These are phyloP conservation scores for Dactylellina sp. DNA, from an alignment of 2,329 filamentous ascomycete species.

Conservation along the genomic window DNA sequence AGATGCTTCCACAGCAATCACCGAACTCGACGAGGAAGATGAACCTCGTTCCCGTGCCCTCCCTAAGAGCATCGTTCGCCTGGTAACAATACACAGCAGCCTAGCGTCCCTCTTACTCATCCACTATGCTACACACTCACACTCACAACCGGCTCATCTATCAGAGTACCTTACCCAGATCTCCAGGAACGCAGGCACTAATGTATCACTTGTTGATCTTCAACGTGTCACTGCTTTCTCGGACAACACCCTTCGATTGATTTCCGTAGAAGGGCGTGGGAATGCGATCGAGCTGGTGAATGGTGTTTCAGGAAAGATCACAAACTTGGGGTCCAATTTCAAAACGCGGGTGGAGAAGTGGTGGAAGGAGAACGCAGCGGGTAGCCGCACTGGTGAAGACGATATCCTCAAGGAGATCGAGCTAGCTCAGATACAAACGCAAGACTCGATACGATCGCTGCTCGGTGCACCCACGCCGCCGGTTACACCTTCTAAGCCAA, in stretches of 20 bases:
- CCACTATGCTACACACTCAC: constrained; percentile 37
- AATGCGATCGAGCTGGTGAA: constrained; percentile 43
- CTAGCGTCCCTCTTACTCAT: constrained; percentile 35
- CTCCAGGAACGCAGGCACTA: constrained; percentile 40
- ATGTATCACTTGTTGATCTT: constrained; percentile 40
- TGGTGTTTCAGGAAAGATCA: constrained; percentile 32
- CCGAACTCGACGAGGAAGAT: constrained; percentile 5
- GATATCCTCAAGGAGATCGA: constrained; percentile 31
- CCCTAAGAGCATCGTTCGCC: constrained; percentile 33
- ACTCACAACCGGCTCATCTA: constrained; percentile 33
- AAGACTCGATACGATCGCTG: constrained; percentile 1
- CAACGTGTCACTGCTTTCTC: constrained; percentile 36
- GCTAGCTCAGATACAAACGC: constrained; percentile 23
- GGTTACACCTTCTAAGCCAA: constrained; percentile 39
- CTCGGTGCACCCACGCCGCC: constrained; percentile 24
- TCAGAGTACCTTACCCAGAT: constrained; percentile 43
- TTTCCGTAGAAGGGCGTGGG: constrained; percentile 27
- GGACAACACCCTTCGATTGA: constrained; percentile 24
- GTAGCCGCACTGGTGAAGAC: constrained; percentile 18
- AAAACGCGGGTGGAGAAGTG: constrained; percentile 24
- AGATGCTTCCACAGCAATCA: constrained; percentile 18
- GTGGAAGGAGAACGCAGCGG: constrained; percentile 20
- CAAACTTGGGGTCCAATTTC: constrained; percentile 32
- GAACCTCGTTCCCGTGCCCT: constrained; percentile 3
- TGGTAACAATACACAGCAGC: constrained; percentile 41